phyloP scores from a whole-genome alignment of 768 basidiomycete genomes.

The Holtermanniella nyarrowii region DNA sequence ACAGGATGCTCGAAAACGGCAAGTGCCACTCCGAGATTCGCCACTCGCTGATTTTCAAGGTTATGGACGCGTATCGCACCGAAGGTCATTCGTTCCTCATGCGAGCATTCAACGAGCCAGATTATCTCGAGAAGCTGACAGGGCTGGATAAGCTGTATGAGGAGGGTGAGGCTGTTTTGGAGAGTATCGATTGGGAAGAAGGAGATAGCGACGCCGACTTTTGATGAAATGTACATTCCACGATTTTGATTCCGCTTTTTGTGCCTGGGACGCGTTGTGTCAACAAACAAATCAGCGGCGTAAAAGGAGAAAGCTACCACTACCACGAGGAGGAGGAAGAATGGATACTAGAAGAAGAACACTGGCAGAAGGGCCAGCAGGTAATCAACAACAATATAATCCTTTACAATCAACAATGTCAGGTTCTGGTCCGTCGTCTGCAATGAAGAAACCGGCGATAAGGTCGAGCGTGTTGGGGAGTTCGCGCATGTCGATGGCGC shows the following conservation, averaged over 20 bases:
- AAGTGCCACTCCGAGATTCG: slow-evolving; percentile 20
- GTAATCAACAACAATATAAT: no score
- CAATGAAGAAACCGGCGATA: slow-evolving; percentile 52
- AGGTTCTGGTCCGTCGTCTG: slow-evolving; percentile 59
- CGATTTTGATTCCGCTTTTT: neutral
- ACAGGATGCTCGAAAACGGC: slow-evolving; percentile 82
- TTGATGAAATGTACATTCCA: slow-evolving; percentile 1
- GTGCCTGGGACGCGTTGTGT: neutral
- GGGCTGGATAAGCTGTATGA: slow-evolving; percentile 67
- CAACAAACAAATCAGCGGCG: neutral
- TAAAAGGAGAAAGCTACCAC: neutral
- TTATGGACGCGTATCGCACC: slow-evolving; percentile 69
- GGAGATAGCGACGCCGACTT: slow-evolving; percentile 39
- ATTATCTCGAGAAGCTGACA: slow-evolving; percentile 63
- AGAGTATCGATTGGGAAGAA: slow-evolving; percentile 68
- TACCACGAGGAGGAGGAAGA: no score
- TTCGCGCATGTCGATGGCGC: slow-evolving; percentile 41
- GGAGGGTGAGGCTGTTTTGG: slow-evolving; percentile 62
- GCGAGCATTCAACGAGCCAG: slow-evolving; percentile 69
- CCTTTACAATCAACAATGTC: no score
- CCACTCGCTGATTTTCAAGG: slow-evolving; percentile 43
- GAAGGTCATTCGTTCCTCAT: slow-evolving; percentile 70
- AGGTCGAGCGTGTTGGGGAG: slow-evolving; percentile 2
- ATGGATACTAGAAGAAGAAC: no score
- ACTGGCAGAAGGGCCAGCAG: no score